Base-by-base conservation (phyloP, 2,329 filamentous ascomycete species). In the Fusarium keratoplasticum region DNA sequence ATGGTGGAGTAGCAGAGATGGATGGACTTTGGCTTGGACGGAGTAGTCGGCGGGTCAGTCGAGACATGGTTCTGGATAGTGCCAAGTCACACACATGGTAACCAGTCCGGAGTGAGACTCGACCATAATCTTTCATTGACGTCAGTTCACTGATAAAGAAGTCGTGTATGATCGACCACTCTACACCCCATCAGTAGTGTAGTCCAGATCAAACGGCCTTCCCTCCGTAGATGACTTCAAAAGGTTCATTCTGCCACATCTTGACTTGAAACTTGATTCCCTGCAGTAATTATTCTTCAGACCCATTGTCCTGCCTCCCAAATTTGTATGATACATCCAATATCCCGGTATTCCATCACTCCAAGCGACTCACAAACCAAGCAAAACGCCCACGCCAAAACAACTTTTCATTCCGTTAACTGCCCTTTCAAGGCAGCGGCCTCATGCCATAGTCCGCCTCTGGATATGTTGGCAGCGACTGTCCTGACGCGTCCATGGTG, bases 401-500 rank as follows among this genome's bases (percentile, higher is more conserved):
- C 9, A 9, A 29, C 16, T n/a, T 9, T 61, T 18, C 25, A n/a
- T 25, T 58, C 29, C 16, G 14, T 22, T 9, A 6, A 9, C 2
- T 20, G 1, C 8, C 27, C 13, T 5, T 16, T 70, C 44, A 76
- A 50, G 22, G 40, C 13, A 60, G 67, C 40, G 70, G 54, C 22
- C 75, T 65, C 74, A 77, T 72, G 40, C 72, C 69, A 55, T 76
- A 78, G 42, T 75, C 69, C 4, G 74, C 50, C 25, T 78, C 74
- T 44, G 77, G 75, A 67, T 78, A 78, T 14, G 69, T 62, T 42
- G 75, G 76, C 10, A 78, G 59, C 20, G 74, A 66, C 25, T 78
- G 76, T 0, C 75, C 77, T 36, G 76, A 76, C 7, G 70, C 74
- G 22, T 78, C 77, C 42, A 78, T 68, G 14, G 75, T 68, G 42